Evolutionary conservation across 768 basidiomycete genomes (phyloP).

Genomic region (Galerina sulciceps): DNA sequence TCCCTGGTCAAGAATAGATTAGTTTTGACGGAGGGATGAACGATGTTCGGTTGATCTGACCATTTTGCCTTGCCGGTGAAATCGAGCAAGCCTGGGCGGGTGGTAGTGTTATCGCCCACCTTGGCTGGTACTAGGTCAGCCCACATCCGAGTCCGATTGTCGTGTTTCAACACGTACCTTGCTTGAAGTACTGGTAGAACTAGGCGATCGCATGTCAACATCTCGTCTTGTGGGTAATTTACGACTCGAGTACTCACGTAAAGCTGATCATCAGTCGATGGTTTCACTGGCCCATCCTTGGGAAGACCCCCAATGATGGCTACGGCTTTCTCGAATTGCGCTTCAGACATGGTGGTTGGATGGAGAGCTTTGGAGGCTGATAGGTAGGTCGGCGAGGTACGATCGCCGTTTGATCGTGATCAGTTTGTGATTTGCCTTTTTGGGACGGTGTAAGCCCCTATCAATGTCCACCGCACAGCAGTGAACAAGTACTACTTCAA

Average conservation of each 20-base stretch:
- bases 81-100: constrained; percentile 77
- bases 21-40: not conserved
- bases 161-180: constrained; percentile 54
- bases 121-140: constrained; percentile 50
- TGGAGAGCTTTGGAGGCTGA: constrained; percentile 2
- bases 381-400: too few species aligned
- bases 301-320: constrained; percentile 69
- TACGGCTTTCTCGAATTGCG: constrained; percentile 79
- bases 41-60: constrained; percentile 40
- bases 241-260: constrained; percentile 52
- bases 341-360: constrained; percentile 58
- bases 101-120: constrained; percentile 70
- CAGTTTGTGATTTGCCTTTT: not conserved
- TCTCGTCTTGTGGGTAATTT: not conserved
- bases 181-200: constrained; percentile 97
- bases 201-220: constrained; percentile 32
- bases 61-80: constrained; percentile 92
- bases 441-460: not conserved
- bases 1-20: constrained; percentile 54
- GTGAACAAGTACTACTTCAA: too few species aligned
- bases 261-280: constrained; percentile 75
- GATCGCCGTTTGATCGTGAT: constrained; percentile 3
- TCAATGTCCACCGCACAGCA: not conserved
- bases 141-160: constrained; percentile 1
- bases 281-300: constrained; percentile 81